These are phyloP conservation scores for Myxozyma mucilagina DNA, from an alignment of 805 yeast species.

Conservation along the genomic window DNA sequence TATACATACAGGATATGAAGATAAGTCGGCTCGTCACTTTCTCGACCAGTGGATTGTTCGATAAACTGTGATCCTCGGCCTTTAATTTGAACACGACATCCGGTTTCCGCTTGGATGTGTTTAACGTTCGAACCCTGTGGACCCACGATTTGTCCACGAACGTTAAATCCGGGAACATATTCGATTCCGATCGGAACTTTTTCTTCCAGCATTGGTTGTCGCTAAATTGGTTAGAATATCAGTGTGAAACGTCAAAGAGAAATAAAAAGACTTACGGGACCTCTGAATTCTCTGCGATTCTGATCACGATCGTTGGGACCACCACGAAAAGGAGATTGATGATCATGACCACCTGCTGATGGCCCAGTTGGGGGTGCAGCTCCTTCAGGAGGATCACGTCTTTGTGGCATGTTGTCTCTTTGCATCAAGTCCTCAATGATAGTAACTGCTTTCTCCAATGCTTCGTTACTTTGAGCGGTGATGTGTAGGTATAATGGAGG, in stretches of 20 bases:
- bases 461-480: constrained; percentile 57
- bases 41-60: constrained; percentile 38
- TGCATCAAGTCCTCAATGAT: constrained; percentile 58
- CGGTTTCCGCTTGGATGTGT: constrained; percentile 41
- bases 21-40: constrained; percentile 39
- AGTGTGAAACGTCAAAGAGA: neutral
- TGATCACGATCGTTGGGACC: neutral
- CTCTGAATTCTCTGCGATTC: constrained; percentile 3
- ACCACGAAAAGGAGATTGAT: neutral
- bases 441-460: constrained; percentile 58
- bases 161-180: constrained; percentile 35
- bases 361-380: neutral
- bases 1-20: constrained; percentile 35
- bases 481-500: constrained; percentile 46
- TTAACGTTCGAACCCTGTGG: constrained; percentile 42
- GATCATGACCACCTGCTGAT: neutral
- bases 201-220: constrained; percentile 33
- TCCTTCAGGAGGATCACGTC: constrained; percentile 4
- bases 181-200: constrained; percentile 33
- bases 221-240: neutral
- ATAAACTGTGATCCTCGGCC: constrained; percentile 42
- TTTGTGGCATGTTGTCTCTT: constrained; percentile 32
- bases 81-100: constrained; percentile 40
- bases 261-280: constrained; percentile 11
- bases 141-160: constrained; percentile 42